phyloP scores from a whole-genome alignment of 2,329 filamentous ascomycete species.

The Cryoendolithus antarcticus region DNA sequence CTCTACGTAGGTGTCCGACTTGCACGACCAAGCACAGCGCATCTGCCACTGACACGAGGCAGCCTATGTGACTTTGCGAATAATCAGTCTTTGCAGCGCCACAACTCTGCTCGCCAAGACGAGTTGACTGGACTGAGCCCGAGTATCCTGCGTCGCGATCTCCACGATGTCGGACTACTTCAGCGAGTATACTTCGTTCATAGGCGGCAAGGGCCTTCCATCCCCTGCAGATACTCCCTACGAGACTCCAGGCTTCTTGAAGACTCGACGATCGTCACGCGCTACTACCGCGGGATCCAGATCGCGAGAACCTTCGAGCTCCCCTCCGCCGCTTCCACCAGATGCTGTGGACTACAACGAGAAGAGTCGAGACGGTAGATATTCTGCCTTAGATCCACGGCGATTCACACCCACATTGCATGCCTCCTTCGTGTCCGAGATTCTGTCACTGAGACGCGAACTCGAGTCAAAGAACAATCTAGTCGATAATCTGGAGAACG shows the following conservation, averaged over 20 bases:
- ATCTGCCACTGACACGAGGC: too few species aligned
- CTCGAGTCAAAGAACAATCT: conserved; percentile 79
- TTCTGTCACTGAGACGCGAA: conserved; percentile 72
- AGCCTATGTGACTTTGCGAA: too few species aligned
- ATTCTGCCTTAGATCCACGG: conserved; percentile 69
- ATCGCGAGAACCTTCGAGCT: conserved; percentile 52
- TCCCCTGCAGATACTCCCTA: conserved; percentile 62
- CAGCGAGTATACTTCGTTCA: conserved; percentile 31
- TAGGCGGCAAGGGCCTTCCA: conserved; percentile 48
- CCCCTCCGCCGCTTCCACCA: conserved; percentile 45
- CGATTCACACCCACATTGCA: conserved; percentile 92
- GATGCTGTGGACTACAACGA: conserved; percentile 25
- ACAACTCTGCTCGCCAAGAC: too few species aligned
- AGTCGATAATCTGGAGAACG: conserved; percentile 73
- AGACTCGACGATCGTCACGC: conserved; percentile 53
- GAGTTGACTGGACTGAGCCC: too few species aligned
- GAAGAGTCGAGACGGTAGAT: conserved; percentile 37
- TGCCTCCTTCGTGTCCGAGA: conserved; percentile 88
- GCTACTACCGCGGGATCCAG: conserved; percentile 39
- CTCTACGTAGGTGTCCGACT: too few species aligned
- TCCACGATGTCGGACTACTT: conserved; percentile 31
- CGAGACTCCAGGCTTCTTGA: conserved; percentile 39
- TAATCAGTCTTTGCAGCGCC: too few species aligned
- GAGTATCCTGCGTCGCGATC: too few species aligned
- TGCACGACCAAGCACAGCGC: too few species aligned